Evolutionary conservation across 1,284 basidiomycete genomes (phyloP).

Genomic region (Rugiboletus extremiorientalis): DNA sequence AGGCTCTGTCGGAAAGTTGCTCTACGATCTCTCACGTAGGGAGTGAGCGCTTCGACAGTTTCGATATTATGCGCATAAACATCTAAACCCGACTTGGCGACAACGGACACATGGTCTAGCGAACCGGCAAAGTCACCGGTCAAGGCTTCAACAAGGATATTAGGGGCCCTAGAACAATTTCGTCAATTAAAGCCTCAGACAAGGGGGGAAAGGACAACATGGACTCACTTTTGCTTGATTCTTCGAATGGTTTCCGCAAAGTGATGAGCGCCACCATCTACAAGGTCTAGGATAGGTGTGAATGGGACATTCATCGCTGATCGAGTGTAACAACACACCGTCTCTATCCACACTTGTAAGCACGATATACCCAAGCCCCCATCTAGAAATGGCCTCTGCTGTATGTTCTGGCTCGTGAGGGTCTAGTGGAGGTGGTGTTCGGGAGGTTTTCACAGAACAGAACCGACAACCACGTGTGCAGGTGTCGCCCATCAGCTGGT

Average conservation of each 20-base stretch:
- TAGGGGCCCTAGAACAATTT: conserved; percentile 66
- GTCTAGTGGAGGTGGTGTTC: conserved; percentile 87
- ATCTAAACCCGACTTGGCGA: conserved; percentile 92
- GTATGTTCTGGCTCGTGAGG: conserved; percentile 98
- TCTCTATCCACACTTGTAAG: conserved; percentile 97
- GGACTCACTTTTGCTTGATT: conserved; percentile 87
- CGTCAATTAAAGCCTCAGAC: not conserved
- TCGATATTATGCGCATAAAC: conserved; percentile 99
- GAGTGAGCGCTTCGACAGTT: conserved; percentile 92
- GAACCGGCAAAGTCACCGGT: conserved; percentile 94
- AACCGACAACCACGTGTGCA: conserved; percentile 98
- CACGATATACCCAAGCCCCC: conserved; percentile 99
- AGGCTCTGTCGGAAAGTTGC: conserved; percentile 93
- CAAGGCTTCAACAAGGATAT: conserved; percentile 95
- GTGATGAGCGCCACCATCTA: conserved; percentile 90
- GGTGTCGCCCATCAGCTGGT: conserved; percentile 95
- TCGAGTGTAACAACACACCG: conserved; percentile 47
- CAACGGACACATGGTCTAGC: conserved; percentile 71
- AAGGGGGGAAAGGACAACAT: not conserved
- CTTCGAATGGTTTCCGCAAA: conserved; percentile 94
- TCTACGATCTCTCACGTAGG: conserved; percentile 92
- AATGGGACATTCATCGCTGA: not conserved
- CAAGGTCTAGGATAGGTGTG: conserved; percentile 61
- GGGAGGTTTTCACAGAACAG: conserved; percentile 96
- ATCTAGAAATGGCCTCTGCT: conserved; percentile 96